Evolutionary conservation across 2,329 filamentous ascomycete genomes (phyloP).

Genomic region (Pseudodiploospora longispora): DNA sequence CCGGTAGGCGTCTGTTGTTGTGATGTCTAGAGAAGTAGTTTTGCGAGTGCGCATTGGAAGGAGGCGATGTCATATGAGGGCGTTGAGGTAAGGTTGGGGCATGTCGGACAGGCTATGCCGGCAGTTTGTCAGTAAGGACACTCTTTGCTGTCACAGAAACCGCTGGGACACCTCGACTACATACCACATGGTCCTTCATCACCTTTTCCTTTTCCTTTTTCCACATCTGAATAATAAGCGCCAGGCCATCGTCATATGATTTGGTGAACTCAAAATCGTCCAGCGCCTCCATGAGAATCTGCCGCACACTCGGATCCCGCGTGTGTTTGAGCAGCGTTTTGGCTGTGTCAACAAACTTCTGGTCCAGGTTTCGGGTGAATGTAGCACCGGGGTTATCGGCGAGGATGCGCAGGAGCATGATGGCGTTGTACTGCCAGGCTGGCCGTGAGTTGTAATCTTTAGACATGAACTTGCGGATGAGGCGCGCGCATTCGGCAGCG

Average conservation of each 20-base stretch:
- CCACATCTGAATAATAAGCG: conserved; percentile 76
- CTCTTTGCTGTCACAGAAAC: not conserved
- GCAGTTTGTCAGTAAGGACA: too few relatives aligned
- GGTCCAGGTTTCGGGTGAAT: conserved; percentile 86
- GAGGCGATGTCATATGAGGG: conserved; percentile 7
- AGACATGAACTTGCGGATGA: conserved; percentile 75
- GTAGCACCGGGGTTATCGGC: conserved; percentile 82
- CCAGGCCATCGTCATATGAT: conserved; percentile 64
- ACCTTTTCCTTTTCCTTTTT: conserved; percentile 70
- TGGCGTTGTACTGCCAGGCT: conserved; percentile 84
- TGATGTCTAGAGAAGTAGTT: conserved; percentile 52
- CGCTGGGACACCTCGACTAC: conserved; percentile 14
- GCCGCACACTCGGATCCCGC: conserved; percentile 68
- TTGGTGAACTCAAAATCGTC: conserved; percentile 69
- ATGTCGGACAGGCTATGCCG: too few relatives aligned
- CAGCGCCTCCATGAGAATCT: conserved; percentile 81
- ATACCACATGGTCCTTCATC: conserved; percentile 42
- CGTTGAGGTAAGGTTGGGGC: conserved; percentile 11
- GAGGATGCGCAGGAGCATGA: conserved; percentile 91
- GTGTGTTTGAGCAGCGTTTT: conserved; percentile 67
- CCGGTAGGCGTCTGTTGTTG: conserved; percentile 46
- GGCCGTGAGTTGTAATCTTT: conserved; percentile 59
- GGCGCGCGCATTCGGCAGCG: conserved; percentile 69
- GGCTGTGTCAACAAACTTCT: conserved; percentile 68
- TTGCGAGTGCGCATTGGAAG: conserved; percentile 33